Evolutionary conservation across 192 early-diverging fungal genomes (phyloP).

Genomic region (Borealophlyctis nickersoniae): DNA sequence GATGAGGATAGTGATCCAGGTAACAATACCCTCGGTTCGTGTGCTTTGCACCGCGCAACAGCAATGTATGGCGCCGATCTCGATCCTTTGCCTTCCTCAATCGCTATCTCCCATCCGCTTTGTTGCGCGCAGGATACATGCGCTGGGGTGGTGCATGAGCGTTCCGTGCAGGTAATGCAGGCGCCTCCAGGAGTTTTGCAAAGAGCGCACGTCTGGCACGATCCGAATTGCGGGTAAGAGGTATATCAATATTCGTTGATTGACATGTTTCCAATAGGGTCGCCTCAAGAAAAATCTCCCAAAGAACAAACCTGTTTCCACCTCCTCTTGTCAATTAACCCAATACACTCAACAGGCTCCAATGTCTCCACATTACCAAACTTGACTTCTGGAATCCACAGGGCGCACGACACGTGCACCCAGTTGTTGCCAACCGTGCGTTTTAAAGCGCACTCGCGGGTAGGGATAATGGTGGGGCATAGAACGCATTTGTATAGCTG

Average conservation of each 20-base stretch:
- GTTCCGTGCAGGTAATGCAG: constrained; percentile 34
- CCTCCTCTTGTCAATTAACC: constrained; percentile 33
- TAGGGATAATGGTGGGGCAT: constrained; percentile 22
- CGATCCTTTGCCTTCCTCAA: constrained; percentile 8
- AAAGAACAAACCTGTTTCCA: constrained; percentile 29
- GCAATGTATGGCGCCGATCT: not conserved
- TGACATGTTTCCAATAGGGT: not conserved
- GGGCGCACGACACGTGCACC: constrained; percentile 39
- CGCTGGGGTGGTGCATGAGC: constrained; percentile 20
- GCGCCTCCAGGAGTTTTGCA: constrained; percentile 32
- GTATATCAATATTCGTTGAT: not conserved
- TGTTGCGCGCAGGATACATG: constrained; percentile 30
- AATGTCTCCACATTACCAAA: constrained; percentile 26
- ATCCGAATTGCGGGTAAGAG: constrained; percentile 1
- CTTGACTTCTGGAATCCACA: constrained; percentile 39
- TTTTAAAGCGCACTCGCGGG: constrained; percentile 25
- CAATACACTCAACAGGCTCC: constrained; percentile 37
- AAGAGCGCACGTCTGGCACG: constrained; percentile 29
- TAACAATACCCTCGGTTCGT: constrained; percentile 8
- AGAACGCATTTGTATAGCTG: constrained; percentile 38
- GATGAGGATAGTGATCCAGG: not conserved
- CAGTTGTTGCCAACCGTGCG: constrained; percentile 42
- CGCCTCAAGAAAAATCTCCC: constrained; percentile 1
- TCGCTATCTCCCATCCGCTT: constrained; percentile 27
- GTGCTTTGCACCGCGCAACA: constrained; percentile 12